Conservation (phyloP, 768 basidiomycete genomes). For the Tulasnella sp. region DNA sequence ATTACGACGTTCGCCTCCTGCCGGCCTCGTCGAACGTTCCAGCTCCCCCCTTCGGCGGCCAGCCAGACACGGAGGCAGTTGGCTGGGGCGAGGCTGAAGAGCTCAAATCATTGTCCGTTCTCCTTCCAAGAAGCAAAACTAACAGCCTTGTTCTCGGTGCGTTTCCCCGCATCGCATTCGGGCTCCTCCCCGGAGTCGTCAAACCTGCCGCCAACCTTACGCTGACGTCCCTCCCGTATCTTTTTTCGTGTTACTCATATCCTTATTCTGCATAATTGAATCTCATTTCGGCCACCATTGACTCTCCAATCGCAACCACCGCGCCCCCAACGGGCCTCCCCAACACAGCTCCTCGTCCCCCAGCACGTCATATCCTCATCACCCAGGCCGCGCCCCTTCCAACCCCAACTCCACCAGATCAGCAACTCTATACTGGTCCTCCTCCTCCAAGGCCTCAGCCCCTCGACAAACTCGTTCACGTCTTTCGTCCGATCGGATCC, state of each 20-base stretch:
- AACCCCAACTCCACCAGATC: not conserved
- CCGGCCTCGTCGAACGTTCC: not conserved
- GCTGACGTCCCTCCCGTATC: not conserved
- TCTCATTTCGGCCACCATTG: not conserved
- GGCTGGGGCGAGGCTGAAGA: not conserved
- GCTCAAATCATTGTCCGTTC: not conserved
- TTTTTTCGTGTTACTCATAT: not conserved
- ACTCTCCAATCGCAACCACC: not conserved
- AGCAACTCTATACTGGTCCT: not conserved
- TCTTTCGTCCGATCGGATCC: constrained; percentile 16
- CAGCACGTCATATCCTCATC: constrained; percentile 13
- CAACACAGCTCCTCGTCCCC: constrained; percentile 14
- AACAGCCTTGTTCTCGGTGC: not conserved
- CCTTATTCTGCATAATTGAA: not conserved
- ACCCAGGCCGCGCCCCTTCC: not conserved
- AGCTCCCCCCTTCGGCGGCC: not conserved
- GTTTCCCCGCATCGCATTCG: not conserved
- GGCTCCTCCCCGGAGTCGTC: not conserved
- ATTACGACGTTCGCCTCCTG: not conserved
- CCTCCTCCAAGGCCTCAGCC: constrained; percentile 15
- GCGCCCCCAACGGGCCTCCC: not conserved
- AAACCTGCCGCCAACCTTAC: not conserved
- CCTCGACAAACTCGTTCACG: constrained; percentile 1
- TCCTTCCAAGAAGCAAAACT: not conserved
- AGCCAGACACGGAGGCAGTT: not conserved